Percentiles rank a stretch among this genome's conserved stretches.
Evolutionary conservation across 176 grass and related monocot species (phyloP).

Genomic region (Tillandsia leiboldiana): DNA sequence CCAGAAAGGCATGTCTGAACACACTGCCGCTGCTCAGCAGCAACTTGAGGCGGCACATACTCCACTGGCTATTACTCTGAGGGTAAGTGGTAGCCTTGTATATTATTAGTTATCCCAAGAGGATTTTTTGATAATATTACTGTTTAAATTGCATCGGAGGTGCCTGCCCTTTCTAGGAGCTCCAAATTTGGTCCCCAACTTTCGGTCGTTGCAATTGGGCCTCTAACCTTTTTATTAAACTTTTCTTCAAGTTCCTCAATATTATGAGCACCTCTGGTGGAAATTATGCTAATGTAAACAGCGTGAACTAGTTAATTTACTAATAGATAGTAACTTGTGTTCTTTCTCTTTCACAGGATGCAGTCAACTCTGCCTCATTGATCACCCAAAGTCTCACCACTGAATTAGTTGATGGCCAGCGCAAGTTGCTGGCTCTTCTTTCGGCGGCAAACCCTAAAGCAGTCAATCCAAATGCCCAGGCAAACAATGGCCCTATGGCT

Average conservation of each 20-base stretch:
- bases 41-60: constrained; percentile 51
- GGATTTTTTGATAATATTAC: background rate
- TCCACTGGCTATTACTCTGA: constrained; percentile 75
- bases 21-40: constrained; percentile 57
- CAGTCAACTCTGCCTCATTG: constrained; percentile 65
- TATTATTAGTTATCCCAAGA: background rate
- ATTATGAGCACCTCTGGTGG: too few relatives aligned
- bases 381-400: constrained; percentile 55
- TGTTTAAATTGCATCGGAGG: background rate
- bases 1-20: constrained; percentile 85
- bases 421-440: constrained; percentile 69
- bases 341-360: constrained; percentile 41
- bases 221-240: too few relatives aligned
- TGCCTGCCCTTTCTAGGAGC: too few relatives aligned
- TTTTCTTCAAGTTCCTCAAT: too few relatives aligned
- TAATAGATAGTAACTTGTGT: constrained; percentile 17
- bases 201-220: too few relatives aligned
- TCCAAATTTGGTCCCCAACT: too few relatives aligned
- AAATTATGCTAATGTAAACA: too few relatives aligned
- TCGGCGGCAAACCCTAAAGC: constrained; percentile 38
- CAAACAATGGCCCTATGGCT: constrained; percentile 41
- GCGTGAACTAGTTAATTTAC: background rate
- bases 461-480: constrained; percentile 34
- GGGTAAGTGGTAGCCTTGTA: constrained; percentile 29
- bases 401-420: constrained; percentile 80